Conservation (phyloP, 352 stramenopile genomes). For the Saprolegnia parasitica region DNA sequence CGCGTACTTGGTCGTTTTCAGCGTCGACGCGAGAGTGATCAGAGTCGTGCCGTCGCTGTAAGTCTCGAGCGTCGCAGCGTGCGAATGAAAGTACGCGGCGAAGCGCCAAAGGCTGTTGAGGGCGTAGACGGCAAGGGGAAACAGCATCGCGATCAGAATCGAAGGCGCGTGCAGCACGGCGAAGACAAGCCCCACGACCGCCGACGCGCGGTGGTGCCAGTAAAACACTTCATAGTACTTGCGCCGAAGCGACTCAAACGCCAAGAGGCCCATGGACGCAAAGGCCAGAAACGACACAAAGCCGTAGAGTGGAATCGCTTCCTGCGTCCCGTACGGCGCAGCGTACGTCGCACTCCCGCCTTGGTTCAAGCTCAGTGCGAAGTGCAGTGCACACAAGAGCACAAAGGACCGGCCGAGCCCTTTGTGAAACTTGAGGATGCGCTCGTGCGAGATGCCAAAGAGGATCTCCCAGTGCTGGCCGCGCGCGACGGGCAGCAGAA, state of each 20-base stretch:
- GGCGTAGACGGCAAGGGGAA: conserved; percentile 58
- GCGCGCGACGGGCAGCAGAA: conserved; percentile 56
- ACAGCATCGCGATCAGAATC: conserved; percentile 43
- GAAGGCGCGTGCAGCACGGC: conserved; percentile 57
- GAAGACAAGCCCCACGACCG: conserved; percentile 68
- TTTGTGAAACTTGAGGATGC: conserved; percentile 79
- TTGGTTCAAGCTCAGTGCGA: conserved; percentile 45
- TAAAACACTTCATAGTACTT: conserved; percentile 76
- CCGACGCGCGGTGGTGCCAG: conserved; percentile 62
- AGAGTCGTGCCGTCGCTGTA: conserved; percentile 37
- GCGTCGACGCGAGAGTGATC: conserved; percentile 46
- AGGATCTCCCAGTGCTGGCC: conserved; percentile 55
- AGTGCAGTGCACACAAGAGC: conserved; percentile 50
- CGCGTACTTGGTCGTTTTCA: conserved; percentile 57
- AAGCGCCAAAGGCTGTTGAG: conserved; percentile 29
- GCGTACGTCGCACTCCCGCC: conserved; percentile 19
- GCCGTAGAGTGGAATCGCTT: conserved; percentile 53
- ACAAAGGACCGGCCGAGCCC: conserved; percentile 63
- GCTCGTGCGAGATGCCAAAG: conserved; percentile 72
- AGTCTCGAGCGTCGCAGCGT: not conserved
- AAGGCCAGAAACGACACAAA: conserved; percentile 61
- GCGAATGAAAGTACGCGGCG: not conserved
- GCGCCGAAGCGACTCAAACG: conserved; percentile 60
- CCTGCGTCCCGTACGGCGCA: conserved; percentile 37
- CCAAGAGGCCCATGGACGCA: conserved; percentile 46